Evolutionary conservation across 331 rosid species (phyloP), one percentile per base, ranked within the genome.

Genomic region (Saraca asoca): DNA sequence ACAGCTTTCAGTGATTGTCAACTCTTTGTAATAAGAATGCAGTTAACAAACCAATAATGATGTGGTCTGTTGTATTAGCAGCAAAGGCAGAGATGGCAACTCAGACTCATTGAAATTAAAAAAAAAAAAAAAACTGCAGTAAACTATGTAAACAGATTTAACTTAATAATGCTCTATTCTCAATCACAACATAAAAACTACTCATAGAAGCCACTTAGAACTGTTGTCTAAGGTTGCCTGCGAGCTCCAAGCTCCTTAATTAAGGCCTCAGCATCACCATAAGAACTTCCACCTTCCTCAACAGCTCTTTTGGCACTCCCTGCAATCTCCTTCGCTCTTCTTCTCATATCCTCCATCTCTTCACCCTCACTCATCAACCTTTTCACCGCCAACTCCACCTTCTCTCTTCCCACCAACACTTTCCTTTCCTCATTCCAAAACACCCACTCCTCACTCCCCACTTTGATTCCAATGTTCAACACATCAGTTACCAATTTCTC

Each of bases 381-480:
- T 52, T 57, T 71, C 69, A 80, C 80, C 2, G 76, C 88, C 11
- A 6, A 46, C 73, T 71, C 86, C 72, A 80, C 81, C 49, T 45
- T 77, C 72, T 76, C 81, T 12, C 81, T 68, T 37, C 72, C 65
- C 6, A 80, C 75, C n/a, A 81, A 5, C 42, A 33, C 83, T 41
- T 63, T 55, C 76, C 81, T 45, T 24, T 48, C 71, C 0, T 2
- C 18, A 19, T 58, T 14, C 66, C 70, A 70, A 4, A 12, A 5
- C 58, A 14, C 48, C 88, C 91, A 83, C 54, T 86, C 88, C 29
- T n/a, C 51, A 16, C 69, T 81, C 42, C 91, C 88, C 31, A 81
- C 87, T 17, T 61, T 78, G 2, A 80, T 80, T 5, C 88, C 91
- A n/a, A 67, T 33, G 60, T 55, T 58, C 77, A 80, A 59, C 41